Evolutionary conservation across 495 filamentous ascomycete genomes (phyloP).

Genomic region (Aspergillus funiculosus): DNA sequence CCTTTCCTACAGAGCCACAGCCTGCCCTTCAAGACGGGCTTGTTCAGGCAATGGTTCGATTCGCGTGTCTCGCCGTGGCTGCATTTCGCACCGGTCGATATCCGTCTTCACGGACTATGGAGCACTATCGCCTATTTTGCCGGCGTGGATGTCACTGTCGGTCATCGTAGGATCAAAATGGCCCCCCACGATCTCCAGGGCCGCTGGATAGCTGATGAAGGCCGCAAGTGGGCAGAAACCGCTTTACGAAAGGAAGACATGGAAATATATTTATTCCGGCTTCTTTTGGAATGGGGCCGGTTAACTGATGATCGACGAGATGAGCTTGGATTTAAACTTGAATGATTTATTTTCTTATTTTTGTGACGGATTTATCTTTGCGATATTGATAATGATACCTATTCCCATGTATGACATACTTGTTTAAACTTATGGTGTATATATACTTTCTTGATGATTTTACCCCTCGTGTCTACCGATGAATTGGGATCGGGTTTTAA

Average conservation of each 20-base stretch:
- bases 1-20: conserved; percentile 56
- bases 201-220: conserved; percentile 60
- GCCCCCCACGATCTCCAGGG: conserved; percentile 43
- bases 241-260: conserved; percentile 73
- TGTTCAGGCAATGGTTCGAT: conserved; percentile 74
- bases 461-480: no score
- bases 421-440: no score
- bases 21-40: conserved; percentile 56
- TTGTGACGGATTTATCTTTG: no score
- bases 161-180: conserved; percentile 22
- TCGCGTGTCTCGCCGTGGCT: conserved; percentile 64
- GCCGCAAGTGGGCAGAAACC: conserved; percentile 56
- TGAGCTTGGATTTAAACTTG: conserved; percentile 45
- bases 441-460: no score
- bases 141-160: conserved; percentile 28
- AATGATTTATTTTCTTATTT: no score
- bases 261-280: conserved; percentile 74
- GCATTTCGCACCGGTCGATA: conserved; percentile 72
- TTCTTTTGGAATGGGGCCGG: conserved; percentile 71
- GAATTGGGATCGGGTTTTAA: no score
- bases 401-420: no score
- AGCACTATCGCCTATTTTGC: conserved; percentile 61
- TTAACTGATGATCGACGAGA: conserved; percentile 59
- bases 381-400: no score
- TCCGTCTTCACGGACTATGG: conserved; percentile 60